A percentile compares a stretch with the other conserved stretches of the same genome.
Evolutionary conservation across 306 rosid genomes (phyloP).

Genomic region (Prunus persica): Prunus_persica_NCBIv2 NC_034009.1:911501-912000

Average conservation of each 20-base stretch:
- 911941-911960: slow-evolving; percentile 53
- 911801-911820: slow-evolving; percentile 53
- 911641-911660: too few species aligned
- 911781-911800: slow-evolving; percentile 40
- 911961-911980: slow-evolving; percentile 48
- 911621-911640: too few species aligned
- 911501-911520: too few species aligned
- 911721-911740: neutral
- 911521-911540: too few species aligned
- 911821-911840: slow-evolving; percentile 54
- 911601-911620: too few species aligned
- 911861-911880: slow-evolving; percentile 58
- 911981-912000: slow-evolving; percentile 47
- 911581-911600: too few species aligned
- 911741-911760: slow-evolving; percentile 18
- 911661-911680: too few species aligned
- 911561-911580: too few species aligned
- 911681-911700: too few species aligned
- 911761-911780: slow-evolving; percentile 61
- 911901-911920: slow-evolving; percentile 67
- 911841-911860: slow-evolving; percentile 33
- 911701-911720: too few species aligned
- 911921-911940: slow-evolving; percentile 49
- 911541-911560: too few species aligned
- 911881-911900: slow-evolving; percentile 58